phyloP scores from a whole-genome alignment of 2,329 filamentous ascomycete genomes.

The Huntiella omanensis region DNA sequence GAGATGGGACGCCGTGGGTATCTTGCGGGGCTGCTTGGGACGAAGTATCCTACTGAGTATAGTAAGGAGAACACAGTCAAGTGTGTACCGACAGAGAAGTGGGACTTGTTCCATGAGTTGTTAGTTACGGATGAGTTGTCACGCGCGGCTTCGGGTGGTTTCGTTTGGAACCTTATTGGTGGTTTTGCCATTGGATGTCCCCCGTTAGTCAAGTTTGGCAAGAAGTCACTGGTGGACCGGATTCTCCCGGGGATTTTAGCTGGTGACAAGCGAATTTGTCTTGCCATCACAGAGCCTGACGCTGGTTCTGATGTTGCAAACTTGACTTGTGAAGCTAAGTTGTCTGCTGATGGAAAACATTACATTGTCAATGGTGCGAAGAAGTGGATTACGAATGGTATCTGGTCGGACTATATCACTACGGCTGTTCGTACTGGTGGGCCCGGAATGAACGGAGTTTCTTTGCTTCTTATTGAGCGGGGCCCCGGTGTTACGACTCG shows the following conservation, averaged over 20 bases:
- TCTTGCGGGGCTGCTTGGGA: slow-evolving; percentile 74
- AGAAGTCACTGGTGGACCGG: slow-evolving; percentile 65
- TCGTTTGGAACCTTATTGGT: slow-evolving; percentile 92
- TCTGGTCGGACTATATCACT: slow-evolving; percentile 96
- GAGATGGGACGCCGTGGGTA: slow-evolving; percentile 88
- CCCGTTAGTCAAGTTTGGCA: slow-evolving; percentile 79
- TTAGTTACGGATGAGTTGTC: slow-evolving; percentile 88
- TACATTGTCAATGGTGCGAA: slow-evolving; percentile 99
- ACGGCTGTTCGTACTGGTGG: slow-evolving; percentile 83
- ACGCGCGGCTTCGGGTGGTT: slow-evolving; percentile 70
- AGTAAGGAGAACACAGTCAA: slow-evolving; percentile 48
- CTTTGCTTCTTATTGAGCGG: slow-evolving; percentile 81
- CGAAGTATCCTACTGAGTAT: slow-evolving; percentile 62
- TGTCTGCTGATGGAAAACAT: slow-evolving; percentile 89
- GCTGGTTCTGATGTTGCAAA: slow-evolving; percentile 92
- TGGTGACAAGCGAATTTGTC: slow-evolving; percentile 91
- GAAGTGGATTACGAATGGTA: slow-evolving; percentile 99
- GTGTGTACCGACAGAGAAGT: slow-evolving; percentile 69
- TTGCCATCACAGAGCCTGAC: slow-evolving; percentile 94
- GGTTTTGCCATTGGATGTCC: slow-evolving; percentile 94
- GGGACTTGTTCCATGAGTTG: slow-evolving; percentile 98
- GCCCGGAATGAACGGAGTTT: slow-evolving; percentile 81
- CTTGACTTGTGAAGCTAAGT: slow-evolving; percentile 84
- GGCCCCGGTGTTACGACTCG: slow-evolving; percentile 76
- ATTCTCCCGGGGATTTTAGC: slow-evolving; percentile 75